Base-by-base conservation (phyloP, 345 rosid species). In the Populus tremula region DNA sequence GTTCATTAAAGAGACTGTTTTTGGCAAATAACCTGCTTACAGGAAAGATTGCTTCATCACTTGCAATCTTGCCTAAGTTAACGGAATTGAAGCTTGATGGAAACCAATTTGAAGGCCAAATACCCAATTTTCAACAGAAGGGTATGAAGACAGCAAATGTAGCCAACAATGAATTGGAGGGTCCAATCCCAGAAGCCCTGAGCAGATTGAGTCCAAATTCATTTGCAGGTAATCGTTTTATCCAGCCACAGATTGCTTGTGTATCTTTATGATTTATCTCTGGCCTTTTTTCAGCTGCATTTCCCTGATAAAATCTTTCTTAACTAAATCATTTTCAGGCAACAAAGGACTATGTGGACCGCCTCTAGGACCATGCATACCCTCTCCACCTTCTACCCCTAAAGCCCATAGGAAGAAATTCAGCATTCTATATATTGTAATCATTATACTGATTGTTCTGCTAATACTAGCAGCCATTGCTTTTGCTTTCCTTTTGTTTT, bases 91-190 rank as follows among this genome's bases (percentile, higher is more conserved):
- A 86, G 86, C 84, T 91, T 10, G 92, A 91, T 67, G 90, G 87
- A 23, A 92, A 92, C 69, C 89, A 82, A 76, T 91, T 93, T 67
- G 45, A 67, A 41, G 97, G 94, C 18, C 67, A 21, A 4, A 80
- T 91, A 54, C 97, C 97, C 39, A 81, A 86, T 9, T 91, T 93
- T 69, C 71, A 74, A 5, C 87, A 83, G 33, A 71, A 69, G 12
- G 61, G 14, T 17, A 68, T 93, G 29, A 87, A 77, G 84, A 56
- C 82, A 18, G 87, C 81, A 18, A 82, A 86, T 86, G 56, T 93
- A 0, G 88, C 94, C 5, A 89, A 85, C 82, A 93, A 93, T 78
- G 85, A 87, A 69, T 87, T 93, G 73, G 93, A 82, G 59, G 97
- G 97, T 77, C 90, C 87, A 6, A 91, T 93, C 38, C 97, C 97